Base-by-base conservation (phyloP, 768 basidiomycete genomes). In the Macrolepiota albuminosa region DNA sequence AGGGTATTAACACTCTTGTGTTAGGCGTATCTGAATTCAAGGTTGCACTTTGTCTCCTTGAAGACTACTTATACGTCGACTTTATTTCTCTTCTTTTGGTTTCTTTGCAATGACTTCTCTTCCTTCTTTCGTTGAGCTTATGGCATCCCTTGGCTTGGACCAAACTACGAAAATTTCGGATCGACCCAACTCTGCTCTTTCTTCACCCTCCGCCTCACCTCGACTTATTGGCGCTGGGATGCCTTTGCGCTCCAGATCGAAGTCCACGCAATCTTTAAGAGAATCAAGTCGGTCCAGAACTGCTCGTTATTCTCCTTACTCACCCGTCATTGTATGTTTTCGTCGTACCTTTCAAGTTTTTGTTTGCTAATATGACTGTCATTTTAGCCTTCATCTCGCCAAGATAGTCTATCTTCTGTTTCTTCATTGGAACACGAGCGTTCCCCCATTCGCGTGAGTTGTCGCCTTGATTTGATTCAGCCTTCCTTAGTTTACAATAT, bases 111-210 rank as follows among this genome's bases (percentile, higher is more conserved):
- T 87, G 87, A 77, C 87, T 70, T 73, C 88, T 68, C 85, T 93
- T 67, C 91, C 91, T 68, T 92, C 91, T 58, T 93, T 93, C 71
- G 85, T 91, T 60, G 86, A 92, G 76, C 88, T 93, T 70, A 91
- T 93, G 89, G 84, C 84, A 63, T 84, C 91, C 61, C 78, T 93
- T 65, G 91, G 89, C 63, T 79, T 93, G 72, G 84, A 89, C 56
- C 71, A 75, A 50, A 63, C 69, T 54, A 63, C 67, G 61, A 64
- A 60, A 53, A 64, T 70, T 29, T 66, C 74, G 50, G 73, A 65
- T 66, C 76, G 76, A 33, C 80, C 72, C 50, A 64, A 74, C 53
- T 74, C 77, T 48, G 73, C 83, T 56, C 78, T 76, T 51, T 78
- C 81, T 48, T 73, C 79, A 33, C 78, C 79, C 57, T 75, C 77